phyloP scores from a whole-genome alignment of 352 stramenopile genomes.

The Phytophthora constricta region DNA sequence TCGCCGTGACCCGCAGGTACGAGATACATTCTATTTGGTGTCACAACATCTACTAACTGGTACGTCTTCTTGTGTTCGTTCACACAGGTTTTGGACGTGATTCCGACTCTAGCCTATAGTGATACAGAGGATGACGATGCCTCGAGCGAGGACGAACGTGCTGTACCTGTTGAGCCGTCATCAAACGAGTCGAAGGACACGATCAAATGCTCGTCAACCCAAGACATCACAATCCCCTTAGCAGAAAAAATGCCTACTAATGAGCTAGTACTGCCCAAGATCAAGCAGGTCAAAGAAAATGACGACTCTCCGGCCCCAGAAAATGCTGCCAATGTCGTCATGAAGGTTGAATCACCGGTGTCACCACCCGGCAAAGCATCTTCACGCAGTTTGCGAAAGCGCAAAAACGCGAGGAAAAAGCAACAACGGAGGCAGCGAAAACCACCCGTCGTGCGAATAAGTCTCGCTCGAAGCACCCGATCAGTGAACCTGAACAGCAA shows the following conservation, averaged over 20 bases:
- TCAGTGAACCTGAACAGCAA: neutral
- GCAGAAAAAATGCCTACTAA: neutral
- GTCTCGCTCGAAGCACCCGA: neutral
- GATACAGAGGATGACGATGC: conserved; percentile 71
- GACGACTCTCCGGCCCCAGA: too few relatives aligned
- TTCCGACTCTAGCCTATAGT: conserved; percentile 48
- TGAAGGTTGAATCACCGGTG: neutral
- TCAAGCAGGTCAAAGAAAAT: too few relatives aligned
- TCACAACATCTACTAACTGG: neutral
- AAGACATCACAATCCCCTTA: neutral
- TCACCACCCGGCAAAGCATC: neutral
- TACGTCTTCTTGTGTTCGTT: too few relatives aligned
- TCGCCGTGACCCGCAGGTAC: conserved; percentile 59
- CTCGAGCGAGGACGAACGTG: conserved; percentile 36
- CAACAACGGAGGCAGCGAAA: conserved; percentile 13
- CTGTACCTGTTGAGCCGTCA: neutral
- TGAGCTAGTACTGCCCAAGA: neutral
- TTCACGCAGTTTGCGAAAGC: conserved; percentile 29
- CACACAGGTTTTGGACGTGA: conserved; percentile 24
- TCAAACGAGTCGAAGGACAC: conserved; percentile 7
- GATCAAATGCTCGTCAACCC: neutral
- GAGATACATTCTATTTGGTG: neutral
- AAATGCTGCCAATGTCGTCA: neutral
- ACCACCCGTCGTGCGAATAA: conserved; percentile 13
- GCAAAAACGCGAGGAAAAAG: conserved; percentile 54